These are phyloP conservation scores for Auriscalpium microsporum DNA, from an alignment of 768 basidiomycete genomes.

Conservation along the genomic window DNA sequence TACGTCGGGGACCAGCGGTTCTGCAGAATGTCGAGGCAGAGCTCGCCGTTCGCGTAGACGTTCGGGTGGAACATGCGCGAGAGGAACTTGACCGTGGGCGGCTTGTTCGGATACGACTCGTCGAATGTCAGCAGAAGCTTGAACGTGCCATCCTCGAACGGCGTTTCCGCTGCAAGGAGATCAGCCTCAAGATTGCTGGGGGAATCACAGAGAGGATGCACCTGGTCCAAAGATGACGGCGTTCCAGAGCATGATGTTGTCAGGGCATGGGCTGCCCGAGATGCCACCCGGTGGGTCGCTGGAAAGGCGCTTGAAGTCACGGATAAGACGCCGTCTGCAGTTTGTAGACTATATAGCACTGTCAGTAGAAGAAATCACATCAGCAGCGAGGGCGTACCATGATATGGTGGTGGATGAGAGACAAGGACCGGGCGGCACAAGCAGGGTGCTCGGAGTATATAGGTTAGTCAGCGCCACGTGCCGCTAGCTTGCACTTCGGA, in stretches of 20 bases:
- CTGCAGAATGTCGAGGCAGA: constrained; percentile 97
- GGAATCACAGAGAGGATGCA: constrained; percentile 28
- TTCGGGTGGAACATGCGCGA: constrained; percentile 99
- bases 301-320: constrained; percentile 94
- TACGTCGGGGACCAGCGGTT: constrained; percentile 99
- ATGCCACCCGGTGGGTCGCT: constrained; percentile 94
- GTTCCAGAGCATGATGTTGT: constrained; percentile 99
- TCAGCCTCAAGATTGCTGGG: neutral
- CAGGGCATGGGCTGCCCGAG: constrained; percentile 92
- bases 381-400: constrained; percentile 7
- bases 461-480: no score
- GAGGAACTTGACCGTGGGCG: constrained; percentile 94
- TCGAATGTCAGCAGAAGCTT: constrained; percentile 92
- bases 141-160: constrained; percentile 99
- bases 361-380: neutral
- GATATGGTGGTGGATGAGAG: constrained; percentile 4
- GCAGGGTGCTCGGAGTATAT: no score
- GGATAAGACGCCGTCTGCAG: constrained; percentile 89
- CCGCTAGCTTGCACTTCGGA: no score
- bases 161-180: constrained; percentile 72
- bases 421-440: neutral
- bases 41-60: constrained; percentile 96
- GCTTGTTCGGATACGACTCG: constrained; percentile 98
- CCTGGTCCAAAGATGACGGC: constrained; percentile 99
- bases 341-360: constrained; percentile 65